A percentile compares a stretch with the other conserved stretches of the same genome.
Conservation (phyloP, 345 rosid genomes). For the Balakata baccata region DNA sequence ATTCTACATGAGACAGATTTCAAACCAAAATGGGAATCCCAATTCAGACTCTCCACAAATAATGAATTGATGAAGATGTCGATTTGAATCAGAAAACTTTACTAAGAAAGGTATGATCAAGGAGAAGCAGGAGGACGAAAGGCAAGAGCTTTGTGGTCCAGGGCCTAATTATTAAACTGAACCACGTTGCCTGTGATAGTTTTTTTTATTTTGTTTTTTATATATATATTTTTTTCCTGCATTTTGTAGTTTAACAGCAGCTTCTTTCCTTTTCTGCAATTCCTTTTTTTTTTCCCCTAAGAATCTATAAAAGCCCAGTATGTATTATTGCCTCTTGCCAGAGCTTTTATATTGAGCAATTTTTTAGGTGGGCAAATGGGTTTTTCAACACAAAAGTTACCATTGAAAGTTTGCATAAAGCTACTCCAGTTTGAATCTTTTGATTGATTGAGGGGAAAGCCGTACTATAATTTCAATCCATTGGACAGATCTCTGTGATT, state of each 20-base stretch:
- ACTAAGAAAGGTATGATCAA: neutral
- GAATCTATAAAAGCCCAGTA: conserved; percentile 17
- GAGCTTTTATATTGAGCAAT: neutral
- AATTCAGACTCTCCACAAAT: neutral
- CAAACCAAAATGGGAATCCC: neutral
- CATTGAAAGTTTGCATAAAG: no score
- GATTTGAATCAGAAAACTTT: neutral
- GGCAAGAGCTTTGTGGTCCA: neutral
- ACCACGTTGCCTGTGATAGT: neutral
- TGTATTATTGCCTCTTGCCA: no score
- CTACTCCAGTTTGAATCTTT: no score
- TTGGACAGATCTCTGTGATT: no score
- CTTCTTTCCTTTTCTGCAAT: conserved; percentile 8
- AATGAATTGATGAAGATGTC: conserved; percentile 9
- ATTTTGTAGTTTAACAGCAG: neutral
- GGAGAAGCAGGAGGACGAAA: neutral
- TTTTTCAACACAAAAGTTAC: no score
- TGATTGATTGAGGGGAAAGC: no score
- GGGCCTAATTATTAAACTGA: neutral
- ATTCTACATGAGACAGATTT: neutral
- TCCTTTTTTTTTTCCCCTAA: conserved; percentile 24
- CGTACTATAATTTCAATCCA: no score
- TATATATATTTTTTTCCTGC: no score
- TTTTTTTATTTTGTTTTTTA: neutral
- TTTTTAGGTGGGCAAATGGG: neutral